These are phyloP conservation scores for Myxozyma vanderwaltii DNA, from an alignment of 805 yeast genomes.

Conservation along the genomic window DNA sequence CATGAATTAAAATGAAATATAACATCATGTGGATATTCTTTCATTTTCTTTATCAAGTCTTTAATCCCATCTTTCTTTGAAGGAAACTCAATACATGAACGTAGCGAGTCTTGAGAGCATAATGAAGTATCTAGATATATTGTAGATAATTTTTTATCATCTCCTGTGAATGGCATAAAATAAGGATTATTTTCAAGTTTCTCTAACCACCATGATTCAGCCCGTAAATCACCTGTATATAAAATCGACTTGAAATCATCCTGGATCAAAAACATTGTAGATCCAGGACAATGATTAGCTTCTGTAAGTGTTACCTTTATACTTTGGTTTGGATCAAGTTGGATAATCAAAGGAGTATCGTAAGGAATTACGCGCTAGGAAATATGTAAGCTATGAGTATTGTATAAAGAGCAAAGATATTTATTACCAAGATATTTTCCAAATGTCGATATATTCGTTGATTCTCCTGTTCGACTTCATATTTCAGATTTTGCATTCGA, in stretches of 20 bases:
- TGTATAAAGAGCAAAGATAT: neutral
- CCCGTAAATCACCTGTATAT: constrained; percentile 60
- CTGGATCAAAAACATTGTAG: constrained; percentile 56
- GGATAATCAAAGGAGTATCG: constrained; percentile 35
- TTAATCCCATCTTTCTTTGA: constrained; percentile 46
- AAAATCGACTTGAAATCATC: constrained; percentile 45
- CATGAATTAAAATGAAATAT: constrained; percentile 48
- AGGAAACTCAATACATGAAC: constrained; percentile 29
- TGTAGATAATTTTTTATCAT: constrained; percentile 45
- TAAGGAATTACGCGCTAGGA: constrained; percentile 28
- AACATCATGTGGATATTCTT: constrained; percentile 49
- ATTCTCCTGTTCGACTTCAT: constrained; percentile 34
- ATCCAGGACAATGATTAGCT: constrained; percentile 64
- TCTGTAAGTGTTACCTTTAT: constrained; percentile 49
- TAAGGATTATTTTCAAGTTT: constrained; percentile 45
- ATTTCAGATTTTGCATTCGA: constrained; percentile 12
- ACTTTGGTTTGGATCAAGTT: constrained; percentile 16
- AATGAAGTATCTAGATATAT: constrained; percentile 61
- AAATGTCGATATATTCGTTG: constrained; percentile 36
- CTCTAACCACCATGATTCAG: constrained; percentile 56
- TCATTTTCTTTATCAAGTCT: constrained; percentile 43
- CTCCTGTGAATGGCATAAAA: constrained; percentile 48
- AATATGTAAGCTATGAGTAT: neutral
- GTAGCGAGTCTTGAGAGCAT: constrained; percentile 11
- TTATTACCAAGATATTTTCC: neutral